phyloP scores from a whole-genome alignment of 768 basidiomycete species.

The Boletus tomentosulus region DNA sequence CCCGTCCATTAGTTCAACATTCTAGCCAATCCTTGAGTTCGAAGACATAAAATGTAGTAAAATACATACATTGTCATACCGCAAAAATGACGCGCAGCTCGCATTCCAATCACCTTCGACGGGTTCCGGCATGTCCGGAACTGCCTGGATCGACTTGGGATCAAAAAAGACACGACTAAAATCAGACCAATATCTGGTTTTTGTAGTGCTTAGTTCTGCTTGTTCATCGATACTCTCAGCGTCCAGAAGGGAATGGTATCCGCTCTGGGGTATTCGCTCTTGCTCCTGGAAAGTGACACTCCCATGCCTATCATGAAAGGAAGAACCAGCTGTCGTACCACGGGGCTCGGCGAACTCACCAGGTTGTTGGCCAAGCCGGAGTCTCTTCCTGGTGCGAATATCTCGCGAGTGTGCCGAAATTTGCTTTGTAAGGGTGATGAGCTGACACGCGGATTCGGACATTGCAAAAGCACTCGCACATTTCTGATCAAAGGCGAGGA shows the following conservation, averaged over 20 bases:
- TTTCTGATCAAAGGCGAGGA: conserved; percentile 66
- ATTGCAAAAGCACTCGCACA: conserved; percentile 32
- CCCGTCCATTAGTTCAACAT: conserved; percentile 63
- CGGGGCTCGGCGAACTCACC: conserved; percentile 10
- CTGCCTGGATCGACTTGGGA: conserved; percentile 58
- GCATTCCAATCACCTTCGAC: conserved; percentile 52
- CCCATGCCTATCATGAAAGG: conserved; percentile 41
- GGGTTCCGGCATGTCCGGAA: conserved; percentile 55
- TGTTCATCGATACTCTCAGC: conserved; percentile 16
- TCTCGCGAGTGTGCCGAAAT: conserved; percentile 58
- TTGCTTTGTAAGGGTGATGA: conserved; percentile 39
- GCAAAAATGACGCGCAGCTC: conserved; percentile 48
- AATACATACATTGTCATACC: conserved; percentile 50
- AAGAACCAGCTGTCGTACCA: neutral
- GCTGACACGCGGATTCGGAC: neutral
- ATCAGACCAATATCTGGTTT: conserved; percentile 49
- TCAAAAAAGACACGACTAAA: conserved; percentile 53
- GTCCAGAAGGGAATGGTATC: conserved; percentile 48
- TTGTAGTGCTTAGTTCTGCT: conserved; percentile 12
- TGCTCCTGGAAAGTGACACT: conserved; percentile 47
- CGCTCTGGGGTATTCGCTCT: conserved; percentile 48
- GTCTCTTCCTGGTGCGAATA: conserved; percentile 34
- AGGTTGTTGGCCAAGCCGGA: conserved; percentile 13
- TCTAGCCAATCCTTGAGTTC: conserved; percentile 35
- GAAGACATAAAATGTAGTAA: neutral